Evolutionary conservation across 768 basidiomycete genomes (phyloP).

Genomic region (Tylopilus rubrobrunneus): DNA sequence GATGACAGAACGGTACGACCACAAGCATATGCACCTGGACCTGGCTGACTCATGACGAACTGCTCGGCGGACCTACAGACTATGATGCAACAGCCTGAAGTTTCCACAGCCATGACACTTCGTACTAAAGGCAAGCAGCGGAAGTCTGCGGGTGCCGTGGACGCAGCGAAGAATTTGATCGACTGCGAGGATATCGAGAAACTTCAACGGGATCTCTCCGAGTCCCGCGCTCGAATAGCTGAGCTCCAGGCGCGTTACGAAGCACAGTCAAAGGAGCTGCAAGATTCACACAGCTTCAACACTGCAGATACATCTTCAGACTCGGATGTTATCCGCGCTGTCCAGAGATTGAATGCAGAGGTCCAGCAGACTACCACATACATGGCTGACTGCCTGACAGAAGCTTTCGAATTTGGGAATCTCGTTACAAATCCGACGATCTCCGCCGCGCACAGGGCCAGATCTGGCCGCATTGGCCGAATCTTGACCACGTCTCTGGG

Average conservation of each 20-base stretch:
- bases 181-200: slow-evolving; percentile 2
- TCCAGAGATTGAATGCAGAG: slow-evolving; percentile 14
- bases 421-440: not conserved
- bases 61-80: not conserved
- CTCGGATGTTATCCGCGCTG: slow-evolving; percentile 5
- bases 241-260: slow-evolving; percentile 6
- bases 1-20: not conserved
- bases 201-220: slow-evolving; percentile 5
- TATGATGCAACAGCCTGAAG: not conserved
- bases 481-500: slow-evolving; percentile 2
- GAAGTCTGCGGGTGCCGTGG: not conserved
- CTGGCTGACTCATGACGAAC: too few relatives aligned
- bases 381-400: slow-evolving; percentile 7
- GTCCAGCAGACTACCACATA: slow-evolving; percentile 9
- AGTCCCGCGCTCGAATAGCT: not conserved
- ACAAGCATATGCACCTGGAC: not conserved
- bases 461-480: not conserved
- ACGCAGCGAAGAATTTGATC: too few relatives aligned
- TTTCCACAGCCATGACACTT: too few relatives aligned
- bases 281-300: slow-evolving; percentile 1
- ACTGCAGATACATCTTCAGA: slow-evolving; percentile 13
- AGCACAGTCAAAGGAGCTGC: slow-evolving; percentile 7
- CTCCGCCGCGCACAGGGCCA: not conserved
- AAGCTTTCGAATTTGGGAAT: slow-evolving; percentile 2
- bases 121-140: not conserved